Evolutionary conservation across 352 stramenopile species (phyloP), one percentile per base, ranked within the genome.

Genomic region (Globisporangium middletonii): DNA sequence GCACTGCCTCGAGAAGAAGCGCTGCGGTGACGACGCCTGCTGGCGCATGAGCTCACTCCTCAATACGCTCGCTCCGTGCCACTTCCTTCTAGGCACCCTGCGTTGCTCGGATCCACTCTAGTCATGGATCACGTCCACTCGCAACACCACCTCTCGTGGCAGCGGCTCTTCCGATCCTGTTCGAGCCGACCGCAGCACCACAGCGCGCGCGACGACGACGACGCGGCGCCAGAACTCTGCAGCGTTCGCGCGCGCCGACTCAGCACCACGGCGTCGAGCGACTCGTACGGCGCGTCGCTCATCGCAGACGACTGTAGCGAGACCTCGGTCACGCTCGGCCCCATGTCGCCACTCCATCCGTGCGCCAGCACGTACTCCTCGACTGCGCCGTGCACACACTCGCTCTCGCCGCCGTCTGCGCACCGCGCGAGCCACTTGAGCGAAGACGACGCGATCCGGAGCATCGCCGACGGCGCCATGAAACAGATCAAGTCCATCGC

Each of bases 141-240:
- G 68, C 38, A 23, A 23, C 23, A 73, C 53, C 18, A 75, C 27
- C 8, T 64, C 62, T 18, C 64, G 44, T 46, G 58, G 35, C 42
- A 55, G 68, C 71, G 28, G 57, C 37, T 43, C 65, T 59, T 46
- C 41, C 41, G 41, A 45, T 45, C 41, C 13, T 7, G 18, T n/a
- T 45, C 41, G 41, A 45, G 41, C 41, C 41, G 18, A 9, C 41
- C 15, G 41, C 41, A 45, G 9, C 41, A 45, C 23, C 23, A 23
- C 23, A 23, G 23, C 23, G 23, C 23, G 23, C 13, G 18, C 41
- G 7, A 2, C 41, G 12, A 44, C 30, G 33, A 50, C 3, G 26
- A 50, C 45, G 45, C 45, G 7, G 5, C 45, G 19, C 12, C 28
- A 53, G 16, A 30, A 27, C 18, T 19, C 49, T 38, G 16, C 49